Conservation (phyloP, 2,329 filamentous ascomycete genomes). For the Lomentospora prolificans region DNA sequence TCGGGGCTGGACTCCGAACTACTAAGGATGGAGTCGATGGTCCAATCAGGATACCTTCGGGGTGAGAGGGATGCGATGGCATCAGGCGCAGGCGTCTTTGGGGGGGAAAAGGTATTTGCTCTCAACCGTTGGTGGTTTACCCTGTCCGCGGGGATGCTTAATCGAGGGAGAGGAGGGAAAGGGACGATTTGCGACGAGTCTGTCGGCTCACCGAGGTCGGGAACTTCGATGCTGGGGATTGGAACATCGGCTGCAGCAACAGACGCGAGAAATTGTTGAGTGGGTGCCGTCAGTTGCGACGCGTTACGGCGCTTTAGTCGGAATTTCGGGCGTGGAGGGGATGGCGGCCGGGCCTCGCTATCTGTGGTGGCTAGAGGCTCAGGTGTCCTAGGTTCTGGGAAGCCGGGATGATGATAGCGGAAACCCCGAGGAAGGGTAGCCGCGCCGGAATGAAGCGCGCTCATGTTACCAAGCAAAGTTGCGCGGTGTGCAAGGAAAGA, state of each 20-base stretch:
- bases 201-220: constrained; percentile 36
- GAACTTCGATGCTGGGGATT: constrained; percentile 54
- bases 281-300: constrained; percentile 45
- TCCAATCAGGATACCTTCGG: constrained; percentile 47
- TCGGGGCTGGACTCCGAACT: constrained; percentile 50
- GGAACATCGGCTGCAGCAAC: constrained; percentile 56
- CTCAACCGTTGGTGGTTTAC: constrained; percentile 23
- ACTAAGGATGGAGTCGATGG: constrained; percentile 45
- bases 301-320: constrained; percentile 45
- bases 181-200: constrained; percentile 26
- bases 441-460: constrained; percentile 34
- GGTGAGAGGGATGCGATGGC: constrained; percentile 32
- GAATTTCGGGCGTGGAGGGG: constrained; percentile 43
- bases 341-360: constrained; percentile 29
- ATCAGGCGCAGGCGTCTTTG: constrained; percentile 48
- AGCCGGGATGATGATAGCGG: constrained; percentile 23
- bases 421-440: constrained; percentile 34
- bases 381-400: constrained; percentile 37
- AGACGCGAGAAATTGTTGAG: constrained; percentile 56
- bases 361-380: constrained; percentile 32
- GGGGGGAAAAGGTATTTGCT: constrained; percentile 38
- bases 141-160: constrained; percentile 22
- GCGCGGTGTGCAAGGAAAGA: too few species aligned
- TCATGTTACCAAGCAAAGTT: constrained; percentile 23
- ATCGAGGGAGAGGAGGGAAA: constrained; percentile 22